Base-by-base conservation (phyloP, 2,329 filamentous ascomycete genomes). In the Trichophyton simii region DNA sequence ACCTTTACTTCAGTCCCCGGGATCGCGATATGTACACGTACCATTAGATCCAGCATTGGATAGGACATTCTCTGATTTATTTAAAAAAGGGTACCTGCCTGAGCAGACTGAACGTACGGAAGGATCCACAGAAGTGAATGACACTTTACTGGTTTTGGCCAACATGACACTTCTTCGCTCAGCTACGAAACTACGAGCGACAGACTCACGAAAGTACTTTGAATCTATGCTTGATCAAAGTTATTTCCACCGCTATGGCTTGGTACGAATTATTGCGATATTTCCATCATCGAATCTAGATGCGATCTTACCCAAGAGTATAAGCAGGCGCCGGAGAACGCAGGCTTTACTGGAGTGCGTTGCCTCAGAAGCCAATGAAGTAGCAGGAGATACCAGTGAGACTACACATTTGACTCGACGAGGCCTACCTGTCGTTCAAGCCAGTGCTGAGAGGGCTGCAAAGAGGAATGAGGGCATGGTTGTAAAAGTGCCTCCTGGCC, bases 241-340 rank as follows among this genome's bases (percentile, higher is more conserved):
- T 0, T 77, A 87, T 0, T 83, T 95, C 66, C 87, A 96, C 67
- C 78, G 79, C 31, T 91, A 90, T 70, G 92, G 92, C 2, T 81
- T 86, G 18, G 85, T 95, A 2, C 84, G 91, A 57, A 86, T 92
- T 78, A 79, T 97, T 0, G 70, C 91, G 44, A 91, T 91, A 85
- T 68, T 85, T 2, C 79, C 82, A 0, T 77, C 85, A 50, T 76
- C 81, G 0, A 86, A 89, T 61, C 83, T 83, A 65, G 68, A 73
- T 5, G 64, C 72, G 1, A 66, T 89, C 0, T 62, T 96, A 6
- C 87, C 91, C 0, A 82, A 81, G 59, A 75, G 76, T 1, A 69
- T 87, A 2, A 72, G 77, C 38, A 72, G 76, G 0, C 81, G 86
- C n/a, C 79, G 74, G 48, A 85, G 84, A 71, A 78, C 22, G 78